phyloP scores from a whole-genome alignment of 805 yeast genomes.

The Suhomyces sp. region DNA sequence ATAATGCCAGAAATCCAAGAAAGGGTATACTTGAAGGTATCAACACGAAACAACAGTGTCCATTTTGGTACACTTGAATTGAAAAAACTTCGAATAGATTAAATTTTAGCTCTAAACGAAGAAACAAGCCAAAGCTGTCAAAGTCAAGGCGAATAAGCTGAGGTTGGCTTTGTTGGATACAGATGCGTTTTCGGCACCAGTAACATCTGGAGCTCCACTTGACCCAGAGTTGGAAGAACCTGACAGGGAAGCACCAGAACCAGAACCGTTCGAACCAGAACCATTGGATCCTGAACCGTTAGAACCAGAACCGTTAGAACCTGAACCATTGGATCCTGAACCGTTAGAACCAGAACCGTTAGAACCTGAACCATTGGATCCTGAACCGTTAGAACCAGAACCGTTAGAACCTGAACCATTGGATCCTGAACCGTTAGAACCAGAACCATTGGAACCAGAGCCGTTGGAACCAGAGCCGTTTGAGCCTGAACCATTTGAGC shows the following conservation, averaged over 20 bases:
- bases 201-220: neutral
- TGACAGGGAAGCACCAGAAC: neutral
- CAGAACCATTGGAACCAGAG: no score
- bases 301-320: no score
- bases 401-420: no score
- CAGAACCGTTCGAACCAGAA: constrained; percentile 1
- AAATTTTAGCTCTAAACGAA: no score
- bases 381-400: no score
- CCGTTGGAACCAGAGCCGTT: no score
- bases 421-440: no score
- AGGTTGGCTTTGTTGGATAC: neutral
- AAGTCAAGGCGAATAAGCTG: neutral
- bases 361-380: neutral
- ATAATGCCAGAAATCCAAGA: constrained; percentile 3
- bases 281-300: no score
- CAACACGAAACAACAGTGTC: neutral
- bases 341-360: neutral
- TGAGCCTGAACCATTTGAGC: no score
- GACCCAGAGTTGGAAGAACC: neutral
- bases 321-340: no score
- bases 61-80: neutral
- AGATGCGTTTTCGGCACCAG: constrained; percentile 2
- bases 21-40: neutral
- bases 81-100: no score
- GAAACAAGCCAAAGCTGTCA: neutral